phyloP scores from a whole-genome alignment of 257 asterid species.

The Striga asiatica region DNA sequence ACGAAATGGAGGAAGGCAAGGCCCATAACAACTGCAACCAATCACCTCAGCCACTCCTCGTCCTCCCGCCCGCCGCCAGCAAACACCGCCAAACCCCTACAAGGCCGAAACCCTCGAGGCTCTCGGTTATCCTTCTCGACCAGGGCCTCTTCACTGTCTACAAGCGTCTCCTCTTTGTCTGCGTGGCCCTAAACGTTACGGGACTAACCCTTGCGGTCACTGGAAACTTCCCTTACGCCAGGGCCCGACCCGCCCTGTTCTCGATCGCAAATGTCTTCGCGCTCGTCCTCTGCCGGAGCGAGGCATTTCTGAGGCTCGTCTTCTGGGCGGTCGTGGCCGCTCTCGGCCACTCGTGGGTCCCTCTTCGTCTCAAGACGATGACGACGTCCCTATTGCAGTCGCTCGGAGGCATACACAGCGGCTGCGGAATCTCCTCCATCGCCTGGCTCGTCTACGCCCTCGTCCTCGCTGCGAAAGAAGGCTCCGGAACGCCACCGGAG shows the following conservation, averaged over 20 bases:
- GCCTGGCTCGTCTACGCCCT: slow-evolving; percentile 58
- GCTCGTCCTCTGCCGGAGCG: slow-evolving; percentile 55
- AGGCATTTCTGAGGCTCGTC: slow-evolving; percentile 37
- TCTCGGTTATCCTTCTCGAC: slow-evolving; percentile 58
- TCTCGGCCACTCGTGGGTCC: slow-evolving; percentile 49
- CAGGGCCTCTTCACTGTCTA: slow-evolving; percentile 74
- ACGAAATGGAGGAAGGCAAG: slow-evolving; percentile 39
- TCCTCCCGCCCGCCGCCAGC: slow-evolving; percentile 13
- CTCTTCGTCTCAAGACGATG: slow-evolving; percentile 37
- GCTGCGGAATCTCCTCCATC: slow-evolving; percentile 63
- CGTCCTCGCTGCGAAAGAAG: slow-evolving; percentile 36
- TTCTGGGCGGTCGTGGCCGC: slow-evolving; percentile 57
- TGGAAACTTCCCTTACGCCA: slow-evolving; percentile 40
- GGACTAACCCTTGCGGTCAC: slow-evolving; percentile 44
- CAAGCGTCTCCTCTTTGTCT: slow-evolving; percentile 45
- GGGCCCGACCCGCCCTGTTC: slow-evolving; percentile 32
- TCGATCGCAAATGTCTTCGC: slow-evolving; percentile 48
- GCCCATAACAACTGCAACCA: slow-evolving; percentile 15
- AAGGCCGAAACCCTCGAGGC: slow-evolving; percentile 19
- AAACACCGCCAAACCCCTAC: neutral
- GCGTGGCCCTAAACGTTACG: slow-evolving; percentile 29
- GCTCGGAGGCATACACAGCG: slow-evolving; percentile 67
- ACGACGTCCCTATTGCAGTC: slow-evolving; percentile 46
- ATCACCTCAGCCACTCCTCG: slow-evolving; percentile 11
- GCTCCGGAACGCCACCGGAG: slow-evolving; percentile 32